These are phyloP conservation scores for Stachybotrys elegans DNA, from an alignment of 2,329 filamentous ascomycete species.

Conservation along the genomic window DNA sequence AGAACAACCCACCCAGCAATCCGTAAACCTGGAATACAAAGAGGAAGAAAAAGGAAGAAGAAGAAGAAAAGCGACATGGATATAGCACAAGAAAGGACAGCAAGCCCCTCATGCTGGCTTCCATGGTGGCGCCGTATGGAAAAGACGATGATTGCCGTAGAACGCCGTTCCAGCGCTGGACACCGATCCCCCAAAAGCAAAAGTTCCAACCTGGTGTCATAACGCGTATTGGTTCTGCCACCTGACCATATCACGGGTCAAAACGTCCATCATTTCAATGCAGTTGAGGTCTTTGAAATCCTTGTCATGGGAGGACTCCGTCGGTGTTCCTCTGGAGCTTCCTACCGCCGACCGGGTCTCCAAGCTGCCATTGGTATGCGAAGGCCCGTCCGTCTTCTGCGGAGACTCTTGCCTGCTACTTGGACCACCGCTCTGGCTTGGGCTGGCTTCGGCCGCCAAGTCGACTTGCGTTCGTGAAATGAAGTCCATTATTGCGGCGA, in stretches of 20 bases:
- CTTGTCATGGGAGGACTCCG: constrained; percentile 24
- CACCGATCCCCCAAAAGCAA: too few relatives aligned
- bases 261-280: constrained; percentile 84
- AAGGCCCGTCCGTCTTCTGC: constrained; percentile 28
- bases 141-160: too few relatives aligned
- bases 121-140: too few relatives aligned
- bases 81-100: too few relatives aligned
- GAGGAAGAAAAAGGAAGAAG: too few relatives aligned
- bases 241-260: constrained; percentile 74
- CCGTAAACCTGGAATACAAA: too few relatives aligned
- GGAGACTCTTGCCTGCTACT: constrained; percentile 34
- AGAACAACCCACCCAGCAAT: too few relatives aligned
- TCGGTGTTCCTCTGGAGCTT: constrained; percentile 16
- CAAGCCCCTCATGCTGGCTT: too few relatives aligned
- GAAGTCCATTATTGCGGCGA: constrained; percentile 80
- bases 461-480: constrained; percentile 87
- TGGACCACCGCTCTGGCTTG: constrained; percentile 34
- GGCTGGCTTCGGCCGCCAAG: constrained; percentile 61
- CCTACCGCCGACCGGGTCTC: constrained; percentile 16
- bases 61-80: too few relatives aligned
- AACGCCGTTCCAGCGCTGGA: too few relatives aligned
- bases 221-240: constrained; percentile 72
- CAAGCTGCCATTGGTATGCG: constrained; percentile 29
- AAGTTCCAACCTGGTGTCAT: constrained; percentile 7
- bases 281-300: constrained; percentile 74